Evolutionary conservation across 2,329 filamentous ascomycete genomes (phyloP).

Genomic region (Neofusicoccum cordaticola): DNA sequence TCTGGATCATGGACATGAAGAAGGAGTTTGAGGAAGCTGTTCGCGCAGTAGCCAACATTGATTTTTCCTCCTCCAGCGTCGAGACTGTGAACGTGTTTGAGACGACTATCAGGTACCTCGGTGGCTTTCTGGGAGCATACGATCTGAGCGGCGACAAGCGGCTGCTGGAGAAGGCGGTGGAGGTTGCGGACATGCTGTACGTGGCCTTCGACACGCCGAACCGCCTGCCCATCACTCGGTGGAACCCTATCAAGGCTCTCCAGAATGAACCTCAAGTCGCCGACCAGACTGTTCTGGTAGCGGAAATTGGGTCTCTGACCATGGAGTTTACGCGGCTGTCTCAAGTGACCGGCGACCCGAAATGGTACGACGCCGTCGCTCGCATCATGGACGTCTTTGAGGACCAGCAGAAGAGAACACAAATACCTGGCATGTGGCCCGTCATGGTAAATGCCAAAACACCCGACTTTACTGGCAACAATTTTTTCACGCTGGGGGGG

Average conservation of each 20-base stretch:
- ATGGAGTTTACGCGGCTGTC: constrained; percentile 50
- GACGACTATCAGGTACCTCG: constrained; percentile 73
- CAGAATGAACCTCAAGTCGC: constrained; percentile 39
- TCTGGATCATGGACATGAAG: constrained; percentile 49
- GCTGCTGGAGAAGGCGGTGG: constrained; percentile 73
- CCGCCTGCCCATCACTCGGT: constrained; percentile 68
- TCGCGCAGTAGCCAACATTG: constrained; percentile 41
- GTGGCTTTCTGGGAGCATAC: constrained; percentile 80
- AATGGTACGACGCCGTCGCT: constrained; percentile 47
- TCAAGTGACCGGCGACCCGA: constrained; percentile 43
- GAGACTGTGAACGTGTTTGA: constrained; percentile 49
- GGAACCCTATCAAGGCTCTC: constrained; percentile 40
- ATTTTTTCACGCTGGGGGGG: constrained; percentile 31
- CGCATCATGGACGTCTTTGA: constrained; percentile 44
- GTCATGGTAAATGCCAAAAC: constrained; percentile 40
- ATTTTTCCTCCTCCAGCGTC: constrained; percentile 39
- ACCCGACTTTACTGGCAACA: constrained; percentile 16
- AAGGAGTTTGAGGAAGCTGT: constrained; percentile 48
- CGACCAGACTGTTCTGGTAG: constrained; percentile 41
- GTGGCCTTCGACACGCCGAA: constrained; percentile 89
- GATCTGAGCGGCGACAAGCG: constrained; percentile 76
- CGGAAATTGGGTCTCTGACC: constrained; percentile 47
- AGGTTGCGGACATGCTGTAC: constrained; percentile 78
- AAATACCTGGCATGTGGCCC: constrained; percentile 49
- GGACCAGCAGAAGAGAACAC: constrained; percentile 41